Percentiles rank a stretch among this genome's conserved stretches.
These are phyloP conservation scores for Penicillium egyptiacum DNA, from an alignment of 495 filamentous ascomycete genomes.

Conservation along the genomic window DNA sequence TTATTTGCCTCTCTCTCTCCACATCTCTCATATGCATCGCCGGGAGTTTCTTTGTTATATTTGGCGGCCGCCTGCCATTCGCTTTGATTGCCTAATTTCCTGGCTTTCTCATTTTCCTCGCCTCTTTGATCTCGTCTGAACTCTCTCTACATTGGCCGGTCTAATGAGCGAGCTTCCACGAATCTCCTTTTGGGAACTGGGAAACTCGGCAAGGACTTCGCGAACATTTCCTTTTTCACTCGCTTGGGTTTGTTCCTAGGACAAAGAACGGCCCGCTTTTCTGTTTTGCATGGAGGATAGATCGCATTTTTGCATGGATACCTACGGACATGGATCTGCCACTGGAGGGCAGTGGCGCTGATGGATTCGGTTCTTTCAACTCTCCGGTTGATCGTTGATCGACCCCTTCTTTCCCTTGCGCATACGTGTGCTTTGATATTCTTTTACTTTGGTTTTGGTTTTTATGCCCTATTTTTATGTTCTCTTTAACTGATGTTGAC, in stretches of 20 bases:
- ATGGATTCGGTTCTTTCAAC: conserved; percentile 20
- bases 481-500: conserved; percentile 13
- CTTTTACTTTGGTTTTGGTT: conserved; percentile 6
- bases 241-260: conserved; percentile 7
- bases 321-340: conserved; percentile 34
- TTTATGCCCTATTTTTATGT: conserved; percentile 7
- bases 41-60: conserved; percentile 34
- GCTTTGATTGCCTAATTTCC: conserved; percentile 12
- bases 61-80: conserved; percentile 22
- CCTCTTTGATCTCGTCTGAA: not conserved
- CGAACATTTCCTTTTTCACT: conserved; percentile 13
- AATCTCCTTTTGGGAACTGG: not conserved
- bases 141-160: conserved; percentile 3
- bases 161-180: conserved; percentile 1
- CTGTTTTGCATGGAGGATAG: conserved; percentile 28
- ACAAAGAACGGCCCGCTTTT: conserved; percentile 11
- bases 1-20: not conserved
- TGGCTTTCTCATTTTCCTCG: conserved; percentile 9
- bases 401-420: conserved; percentile 20
- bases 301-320: conserved; percentile 30
- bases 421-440: conserved; percentile 17
- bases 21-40: conserved; percentile 36
- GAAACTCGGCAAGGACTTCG: not conserved
- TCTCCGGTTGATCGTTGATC: conserved; percentile 25
- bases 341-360: conserved; percentile 37